Evolutionary conservation across 2,329 filamentous ascomycete genomes (phyloP).

Genomic region (Epichloe bromicola): DNA sequence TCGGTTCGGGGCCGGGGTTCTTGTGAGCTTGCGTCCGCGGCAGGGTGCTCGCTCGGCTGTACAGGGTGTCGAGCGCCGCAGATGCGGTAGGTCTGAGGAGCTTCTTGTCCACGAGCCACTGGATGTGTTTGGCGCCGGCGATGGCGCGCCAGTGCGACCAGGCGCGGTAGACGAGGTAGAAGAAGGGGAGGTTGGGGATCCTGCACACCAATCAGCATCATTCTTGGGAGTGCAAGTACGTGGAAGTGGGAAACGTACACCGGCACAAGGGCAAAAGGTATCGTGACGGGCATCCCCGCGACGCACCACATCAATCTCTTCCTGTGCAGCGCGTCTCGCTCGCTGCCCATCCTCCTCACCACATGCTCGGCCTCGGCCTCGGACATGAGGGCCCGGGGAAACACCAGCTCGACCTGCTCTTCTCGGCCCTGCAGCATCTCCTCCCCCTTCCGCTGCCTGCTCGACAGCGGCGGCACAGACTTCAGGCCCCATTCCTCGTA

Average conservation of each 20-base stretch:
- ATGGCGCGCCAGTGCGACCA: conserved; percentile 89
- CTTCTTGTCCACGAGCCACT: conserved; percentile 65
- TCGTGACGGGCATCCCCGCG: conserved; percentile 67
- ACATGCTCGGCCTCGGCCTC: conserved; percentile 48
- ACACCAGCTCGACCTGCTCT: conserved; percentile 61
- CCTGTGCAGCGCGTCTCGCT: conserved; percentile 67
- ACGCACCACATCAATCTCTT: conserved; percentile 70
- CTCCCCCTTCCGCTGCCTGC: conserved; percentile 51
- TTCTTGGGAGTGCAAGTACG: neutral
- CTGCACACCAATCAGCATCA: conserved; percentile 27
- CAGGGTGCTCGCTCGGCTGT: conserved; percentile 33
- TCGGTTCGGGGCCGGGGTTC: neutral
- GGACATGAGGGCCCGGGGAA: conserved; percentile 62
- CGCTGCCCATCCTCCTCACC: conserved; percentile 60
- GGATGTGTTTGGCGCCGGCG: conserved; percentile 69
- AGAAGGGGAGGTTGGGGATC: conserved; percentile 89
- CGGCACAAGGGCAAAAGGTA: conserved; percentile 70
- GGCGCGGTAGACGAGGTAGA: conserved; percentile 82
- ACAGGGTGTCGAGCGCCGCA: conserved; percentile 59
- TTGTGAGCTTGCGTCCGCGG: neutral
- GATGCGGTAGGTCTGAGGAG: conserved; percentile 56
- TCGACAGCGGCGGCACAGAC: conserved; percentile 72
- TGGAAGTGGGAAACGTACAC: conserved; percentile 46
- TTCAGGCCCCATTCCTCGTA: conserved; percentile 98
- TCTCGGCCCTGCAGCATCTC: conserved; percentile 47